A percentile compares a stretch with the other conserved stretches of the same genome.
These are phyloP conservation scores for Plasmodium ovale DNA, from an alignment of 169 alveolate species.

Conservation along the genomic window DNA sequence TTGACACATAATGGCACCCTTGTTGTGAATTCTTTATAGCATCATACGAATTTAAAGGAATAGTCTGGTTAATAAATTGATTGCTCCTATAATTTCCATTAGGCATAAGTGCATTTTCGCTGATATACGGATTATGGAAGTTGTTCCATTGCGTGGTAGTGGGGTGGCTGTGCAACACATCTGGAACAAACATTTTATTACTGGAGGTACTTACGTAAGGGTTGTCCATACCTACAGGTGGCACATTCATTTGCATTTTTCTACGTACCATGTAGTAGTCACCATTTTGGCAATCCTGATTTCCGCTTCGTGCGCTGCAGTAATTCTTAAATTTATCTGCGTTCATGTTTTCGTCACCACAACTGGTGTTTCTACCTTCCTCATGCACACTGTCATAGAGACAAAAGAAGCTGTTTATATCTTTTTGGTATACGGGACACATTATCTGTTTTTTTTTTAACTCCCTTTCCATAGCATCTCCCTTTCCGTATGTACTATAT, in stretches of 20 bases:
- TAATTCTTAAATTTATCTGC: conserved; percentile 19
- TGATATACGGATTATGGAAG: background rate
- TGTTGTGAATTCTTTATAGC: background rate
- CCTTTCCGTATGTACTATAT: background rate
- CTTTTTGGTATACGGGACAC: conserved; percentile 36
- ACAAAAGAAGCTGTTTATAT: conserved; percentile 32
- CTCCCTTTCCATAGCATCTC: background rate
- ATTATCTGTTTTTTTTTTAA: conserved; percentile 17
- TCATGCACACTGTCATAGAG: conserved; percentile 32
- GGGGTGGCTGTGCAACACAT: too few relatives aligned
- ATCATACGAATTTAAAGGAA: background rate
- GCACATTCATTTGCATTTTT: too few relatives aligned
- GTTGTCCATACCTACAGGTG: too few relatives aligned
- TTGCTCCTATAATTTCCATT: background rate
- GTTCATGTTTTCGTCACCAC: background rate
- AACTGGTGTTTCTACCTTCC: background rate
- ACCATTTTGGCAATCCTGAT: background rate
- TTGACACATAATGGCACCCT: background rate
- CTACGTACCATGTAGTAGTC: too few relatives aligned
- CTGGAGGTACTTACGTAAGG: too few relatives aligned
- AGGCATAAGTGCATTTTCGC: background rate
- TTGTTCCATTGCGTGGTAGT: too few relatives aligned
- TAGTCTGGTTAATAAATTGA: background rate
- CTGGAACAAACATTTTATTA: too few relatives aligned
- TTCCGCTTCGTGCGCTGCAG: background rate